Conservation (phyloP, 345 rosid genomes). For the Sisymbrium irio region DNA sequence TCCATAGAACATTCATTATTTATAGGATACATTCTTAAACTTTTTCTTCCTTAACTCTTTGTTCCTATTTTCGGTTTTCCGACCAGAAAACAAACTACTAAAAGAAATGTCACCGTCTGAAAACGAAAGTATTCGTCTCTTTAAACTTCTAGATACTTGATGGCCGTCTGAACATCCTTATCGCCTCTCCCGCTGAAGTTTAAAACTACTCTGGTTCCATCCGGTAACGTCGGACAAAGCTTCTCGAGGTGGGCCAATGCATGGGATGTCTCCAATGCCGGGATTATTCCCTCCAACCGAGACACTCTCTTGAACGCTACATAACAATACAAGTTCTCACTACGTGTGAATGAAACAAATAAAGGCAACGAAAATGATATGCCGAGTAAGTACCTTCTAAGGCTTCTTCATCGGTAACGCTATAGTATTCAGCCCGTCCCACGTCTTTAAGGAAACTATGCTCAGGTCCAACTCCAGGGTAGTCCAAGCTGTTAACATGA, state of each 20-base stretch:
- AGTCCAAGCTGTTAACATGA: constrained; percentile 64
- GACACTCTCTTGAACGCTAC: constrained; percentile 92
- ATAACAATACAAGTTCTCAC: neutral
- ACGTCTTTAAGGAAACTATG: constrained; percentile 89
- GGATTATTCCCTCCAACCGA: constrained; percentile 83
- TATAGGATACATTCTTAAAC: neutral
- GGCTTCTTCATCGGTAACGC: constrained; percentile 89
- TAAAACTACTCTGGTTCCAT: constrained; percentile 66
- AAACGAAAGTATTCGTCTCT: neutral
- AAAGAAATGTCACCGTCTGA: neutral
- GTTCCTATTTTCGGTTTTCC: neutral
- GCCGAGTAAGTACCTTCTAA: constrained; percentile 55
- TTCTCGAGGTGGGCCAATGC: constrained; percentile 81
- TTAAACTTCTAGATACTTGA: constrained; percentile 61
- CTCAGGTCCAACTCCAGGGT: constrained; percentile 99
- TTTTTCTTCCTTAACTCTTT: neutral
- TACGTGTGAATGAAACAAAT: neutral
- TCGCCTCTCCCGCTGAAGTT: constrained; percentile 97
- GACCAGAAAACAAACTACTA: neutral
- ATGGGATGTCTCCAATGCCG: constrained; percentile 91
- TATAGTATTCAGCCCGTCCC: constrained; percentile 79
- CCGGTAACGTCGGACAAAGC: constrained; percentile 75
- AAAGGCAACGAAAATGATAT: neutral
- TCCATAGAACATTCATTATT: constrained; percentile 1
- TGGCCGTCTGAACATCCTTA: constrained; percentile 89